Base-by-base conservation (phyloP, 1,139 yeast species). In the Diutina mesorugosa region DNA sequence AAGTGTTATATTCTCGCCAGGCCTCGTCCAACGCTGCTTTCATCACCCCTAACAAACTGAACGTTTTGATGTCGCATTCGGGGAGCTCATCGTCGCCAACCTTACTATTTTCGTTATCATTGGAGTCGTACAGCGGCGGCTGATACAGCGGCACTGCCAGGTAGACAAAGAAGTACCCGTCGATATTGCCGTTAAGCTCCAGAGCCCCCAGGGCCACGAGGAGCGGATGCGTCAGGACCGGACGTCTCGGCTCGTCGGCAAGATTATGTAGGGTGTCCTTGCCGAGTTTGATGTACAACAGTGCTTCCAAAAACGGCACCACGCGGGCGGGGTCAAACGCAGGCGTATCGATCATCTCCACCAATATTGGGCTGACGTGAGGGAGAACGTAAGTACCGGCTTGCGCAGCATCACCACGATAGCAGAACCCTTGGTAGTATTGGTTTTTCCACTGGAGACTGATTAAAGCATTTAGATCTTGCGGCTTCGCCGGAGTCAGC, bases 131-230 rank as follows among this genome's bases (percentile, higher is more conserved):
- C 0, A 72, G 66, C 1, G 87, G 88, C 0, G 85, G 85, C 55
- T 72, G 69, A 41, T 69, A 65, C 16, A 78, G 73, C 2, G 93
- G 91, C 1, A 86, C 78, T 1, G 88, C 84, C 59, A 85, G 80
- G 66, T 85, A 86, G 47, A 84, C 83, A 52, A 85, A 74, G 55
- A 85, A 73, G 65, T 87, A 87, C 0, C 90, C 91, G 66, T 85
- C 86, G n/a, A 86, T 77, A 48, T 79, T 74, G 1, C 90, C 90
- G 65, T 86, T 85, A 61, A 87, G 68, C 60, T 85, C 91, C 56
- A 88, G 80, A 2, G 90, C 88, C 1, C 93, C 93, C 56, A 89
- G 83, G 4, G 90, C 91, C 4, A 85, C 88, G 14, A 87, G 68
- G 57, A 87, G 66, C 3, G 90, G 87, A 58, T 81, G 83, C 6